Evolutionary conservation across 2,329 filamentous ascomycete genomes (phyloP).

Genomic region (Xylaria sp.): DNA sequence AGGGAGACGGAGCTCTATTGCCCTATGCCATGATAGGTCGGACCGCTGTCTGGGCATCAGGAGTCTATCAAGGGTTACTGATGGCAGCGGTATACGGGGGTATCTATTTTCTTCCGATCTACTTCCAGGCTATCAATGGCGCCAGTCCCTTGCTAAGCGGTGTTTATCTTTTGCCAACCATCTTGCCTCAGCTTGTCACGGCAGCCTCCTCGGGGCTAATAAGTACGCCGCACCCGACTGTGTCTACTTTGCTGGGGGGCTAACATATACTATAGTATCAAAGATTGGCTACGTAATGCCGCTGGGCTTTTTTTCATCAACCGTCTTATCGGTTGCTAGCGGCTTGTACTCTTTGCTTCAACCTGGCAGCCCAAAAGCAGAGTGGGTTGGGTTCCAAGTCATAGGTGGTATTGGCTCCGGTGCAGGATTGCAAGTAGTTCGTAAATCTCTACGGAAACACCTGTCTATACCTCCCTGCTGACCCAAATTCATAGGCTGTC

Average conservation of each 20-base stretch:
- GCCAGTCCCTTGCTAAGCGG: neutral
- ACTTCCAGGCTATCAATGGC: conserved; percentile 1
- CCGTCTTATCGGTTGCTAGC: neutral
- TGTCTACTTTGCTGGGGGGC: neutral
- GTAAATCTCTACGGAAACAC: neutral
- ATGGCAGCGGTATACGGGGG: neutral
- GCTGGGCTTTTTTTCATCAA: neutral
- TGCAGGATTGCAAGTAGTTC: neutral
- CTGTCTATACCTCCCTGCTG: neutral
- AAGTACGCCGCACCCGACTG: neutral
- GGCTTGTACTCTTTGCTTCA: conserved; percentile 1
- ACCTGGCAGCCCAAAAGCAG: conserved; percentile 12
- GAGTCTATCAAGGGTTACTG: neutral
- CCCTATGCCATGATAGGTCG: neutral
- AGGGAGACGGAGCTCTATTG: neutral
- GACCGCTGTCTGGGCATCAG: neutral
- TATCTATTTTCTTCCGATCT: neutral
- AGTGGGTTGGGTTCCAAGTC: conserved; percentile 33
- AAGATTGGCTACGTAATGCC: neutral
- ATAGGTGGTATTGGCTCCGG: conserved; percentile 15
- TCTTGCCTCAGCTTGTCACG: neutral
- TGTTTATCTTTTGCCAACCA: neutral
- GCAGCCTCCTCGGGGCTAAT: neutral
- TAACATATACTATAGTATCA: neutral
- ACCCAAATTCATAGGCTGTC: neutral